Conservation (phyloP, 768 basidiomycete species). For the Omphalotus guepiniiformis region DNA sequence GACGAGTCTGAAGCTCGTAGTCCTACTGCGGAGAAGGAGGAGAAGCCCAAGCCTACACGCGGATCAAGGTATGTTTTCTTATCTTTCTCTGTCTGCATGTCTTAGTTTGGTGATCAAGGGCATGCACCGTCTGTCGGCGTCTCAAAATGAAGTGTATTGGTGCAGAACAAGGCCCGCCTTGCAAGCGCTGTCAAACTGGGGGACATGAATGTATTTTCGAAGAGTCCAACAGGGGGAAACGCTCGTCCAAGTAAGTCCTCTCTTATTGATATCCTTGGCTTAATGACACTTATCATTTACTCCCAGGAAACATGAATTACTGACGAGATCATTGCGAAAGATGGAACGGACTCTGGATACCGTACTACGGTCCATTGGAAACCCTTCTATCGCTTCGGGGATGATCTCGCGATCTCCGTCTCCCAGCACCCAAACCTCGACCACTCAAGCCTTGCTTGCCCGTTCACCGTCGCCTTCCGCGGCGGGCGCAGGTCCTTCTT, state of each 20-base stretch:
- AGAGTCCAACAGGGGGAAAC: conserved; percentile 93
- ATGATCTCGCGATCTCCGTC: conserved; percentile 84
- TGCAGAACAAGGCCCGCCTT: conserved; percentile 86
- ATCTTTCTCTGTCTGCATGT: neutral
- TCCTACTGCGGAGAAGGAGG: conserved; percentile 56
- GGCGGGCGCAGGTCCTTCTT: conserved; percentile 23
- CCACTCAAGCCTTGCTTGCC: conserved; percentile 55
- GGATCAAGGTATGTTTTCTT: conserved; percentile 64
- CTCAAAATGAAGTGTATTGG: conserved; percentile 94
- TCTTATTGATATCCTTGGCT: conserved; percentile 13
- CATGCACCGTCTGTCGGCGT: conserved; percentile 87
- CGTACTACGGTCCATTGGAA: conserved; percentile 83
- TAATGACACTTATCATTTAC: conserved; percentile 22
- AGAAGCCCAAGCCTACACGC: conserved; percentile 80
- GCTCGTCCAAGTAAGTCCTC: conserved; percentile 66
- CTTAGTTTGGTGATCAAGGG: conserved; percentile 42
- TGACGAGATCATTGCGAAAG: conserved; percentile 78
- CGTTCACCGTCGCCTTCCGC: conserved; percentile 44
- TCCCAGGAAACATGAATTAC: conserved; percentile 75
- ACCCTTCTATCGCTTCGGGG: conserved; percentile 71
- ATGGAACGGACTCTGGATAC: conserved; percentile 94
- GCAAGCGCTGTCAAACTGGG: conserved; percentile 77
- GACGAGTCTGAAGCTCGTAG: conserved; percentile 53
- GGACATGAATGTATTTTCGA: conserved; percentile 94
- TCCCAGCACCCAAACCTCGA: conserved; percentile 49